Conservation (phyloP, 2,329 filamentous ascomycete genomes). For the Trichoderma cornu-damae region DNA sequence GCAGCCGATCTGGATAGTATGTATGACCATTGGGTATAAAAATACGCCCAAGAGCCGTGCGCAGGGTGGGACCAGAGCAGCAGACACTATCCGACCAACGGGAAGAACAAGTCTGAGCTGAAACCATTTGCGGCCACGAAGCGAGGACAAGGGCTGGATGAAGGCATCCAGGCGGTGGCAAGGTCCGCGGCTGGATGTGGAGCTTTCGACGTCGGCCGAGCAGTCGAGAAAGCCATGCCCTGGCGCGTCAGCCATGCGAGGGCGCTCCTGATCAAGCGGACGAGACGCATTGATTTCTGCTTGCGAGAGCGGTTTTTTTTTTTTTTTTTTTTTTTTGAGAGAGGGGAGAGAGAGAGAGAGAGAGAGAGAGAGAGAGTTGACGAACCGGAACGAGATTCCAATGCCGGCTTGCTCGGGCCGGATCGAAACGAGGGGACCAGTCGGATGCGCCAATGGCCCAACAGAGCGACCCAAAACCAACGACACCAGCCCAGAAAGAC, state of each 20-base stretch:
- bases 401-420: conserved; percentile 6
- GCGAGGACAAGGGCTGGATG: background rate
- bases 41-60: background rate
- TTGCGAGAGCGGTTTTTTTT: too few species aligned
- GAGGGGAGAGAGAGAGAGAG: background rate
- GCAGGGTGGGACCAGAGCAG: background rate
- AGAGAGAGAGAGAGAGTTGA: background rate
- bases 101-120: background rate
- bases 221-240: background rate
- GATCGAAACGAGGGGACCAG: conserved; percentile 1
- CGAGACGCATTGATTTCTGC: too few species aligned
- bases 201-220: background rate
- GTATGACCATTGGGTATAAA: background rate
- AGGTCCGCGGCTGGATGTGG: background rate
- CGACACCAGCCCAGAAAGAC: background rate
- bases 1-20: background rate
- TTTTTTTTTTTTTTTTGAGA: too few species aligned
- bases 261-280: background rate
- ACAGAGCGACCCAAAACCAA: background rate
- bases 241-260: background rate
- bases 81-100: background rate
- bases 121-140: background rate
- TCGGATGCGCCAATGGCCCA: background rate
- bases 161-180: background rate
- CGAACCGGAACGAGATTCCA: conserved; percentile 12